Evolutionary conservation across 1,284 basidiomycete species (phyloP), one percentile per base, ranked within the genome.

Genomic region (Sporisorium sorghi): DNA sequence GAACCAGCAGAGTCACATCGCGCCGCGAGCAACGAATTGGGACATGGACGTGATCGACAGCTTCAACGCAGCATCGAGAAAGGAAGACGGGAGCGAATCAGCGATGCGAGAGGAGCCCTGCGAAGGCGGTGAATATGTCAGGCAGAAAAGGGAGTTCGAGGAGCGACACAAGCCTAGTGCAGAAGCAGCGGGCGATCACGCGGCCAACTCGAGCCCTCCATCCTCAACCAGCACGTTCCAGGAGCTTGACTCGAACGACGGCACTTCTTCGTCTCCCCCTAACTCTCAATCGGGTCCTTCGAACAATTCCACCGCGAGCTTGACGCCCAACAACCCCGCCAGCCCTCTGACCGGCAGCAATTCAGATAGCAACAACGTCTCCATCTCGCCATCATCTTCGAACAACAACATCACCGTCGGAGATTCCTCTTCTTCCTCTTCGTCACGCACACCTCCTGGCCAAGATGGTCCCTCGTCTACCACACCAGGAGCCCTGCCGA

Each of bases 391-490:
- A 3, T 11, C 46, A 4, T 30, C 24, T 19, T 30, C 46, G 24
- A 19, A n/a, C 46, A 30, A 47, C 19, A 30, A 30, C 28, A 10
- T 2, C 46, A 1, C 46, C 19, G 26, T 30, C 28, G 26, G 28
- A 47, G 28, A 19, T 19, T 19, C 26, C 28, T 46, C 44, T 26
- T 47, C 46, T 1, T 28, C 28, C 19, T 47, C 28, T 19, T 26
- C 24, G 26, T 47, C 46, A 8, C 32, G 17, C 11, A 7, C 46
- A n/a, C 40, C 44, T 24, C 19, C 52, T 9, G 11, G 15, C 9
- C 30, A 43, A 56, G 40, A 56, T 28, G 14, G 26, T 11, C 21
- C 58, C 19, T 28, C 28, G 17, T 26, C 58, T 9, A 23, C 19
- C 14, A 23, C 19, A 9, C 32, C 37, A 3, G 32, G 23, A 12